A percentile compares a stretch with the other conserved stretches of the same genome.
phyloP scores from a whole-genome alignment of 768 basidiomycete genomes.

The Amanita polypyramis region DNA sequence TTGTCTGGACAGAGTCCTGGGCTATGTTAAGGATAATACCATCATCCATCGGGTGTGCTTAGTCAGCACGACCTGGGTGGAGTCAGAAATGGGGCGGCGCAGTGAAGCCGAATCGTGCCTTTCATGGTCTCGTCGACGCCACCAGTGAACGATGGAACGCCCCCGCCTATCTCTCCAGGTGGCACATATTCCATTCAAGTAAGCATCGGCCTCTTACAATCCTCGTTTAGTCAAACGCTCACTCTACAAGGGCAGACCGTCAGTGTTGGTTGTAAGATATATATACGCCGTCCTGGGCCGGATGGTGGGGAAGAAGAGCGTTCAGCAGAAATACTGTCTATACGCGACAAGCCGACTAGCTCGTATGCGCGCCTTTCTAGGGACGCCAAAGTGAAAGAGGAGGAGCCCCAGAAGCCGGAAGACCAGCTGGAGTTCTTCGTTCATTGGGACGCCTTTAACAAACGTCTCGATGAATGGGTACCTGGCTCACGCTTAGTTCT shows the following conservation, averaged over 20 bases:
- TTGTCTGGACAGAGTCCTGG: constrained; percentile 20
- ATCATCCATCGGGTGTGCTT: constrained; percentile 48
- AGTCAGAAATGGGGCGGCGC: background rate
- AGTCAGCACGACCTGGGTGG: constrained; percentile 13
- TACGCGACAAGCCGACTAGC: constrained; percentile 75
- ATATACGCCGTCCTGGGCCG: constrained; percentile 69
- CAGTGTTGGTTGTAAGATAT: constrained; percentile 91
- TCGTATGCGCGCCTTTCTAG: constrained; percentile 41
- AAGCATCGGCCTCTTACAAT: constrained; percentile 19
- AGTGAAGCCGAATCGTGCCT: background rate
- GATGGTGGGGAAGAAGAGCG: constrained; percentile 80
- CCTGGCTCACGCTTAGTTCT: constrained; percentile 79
- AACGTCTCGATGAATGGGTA: constrained; percentile 98
- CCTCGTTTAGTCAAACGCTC: constrained; percentile 19
- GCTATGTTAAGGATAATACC: constrained; percentile 68
- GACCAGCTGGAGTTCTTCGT: constrained; percentile 93
- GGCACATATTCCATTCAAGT: constrained; percentile 74
- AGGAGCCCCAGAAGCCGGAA: constrained; percentile 38
- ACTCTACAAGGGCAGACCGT: constrained; percentile 40
- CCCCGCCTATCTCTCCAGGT: constrained; percentile 60
- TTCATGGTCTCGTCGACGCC: constrained; percentile 30
- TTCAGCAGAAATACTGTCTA: constrained; percentile 91
- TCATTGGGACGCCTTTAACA: constrained; percentile 99
- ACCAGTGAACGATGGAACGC: constrained; percentile 32
- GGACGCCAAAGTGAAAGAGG: constrained; percentile 29